Conservation (phyloP, 2,329 filamentous ascomycete genomes). For the Epichloe typhina region DNA sequence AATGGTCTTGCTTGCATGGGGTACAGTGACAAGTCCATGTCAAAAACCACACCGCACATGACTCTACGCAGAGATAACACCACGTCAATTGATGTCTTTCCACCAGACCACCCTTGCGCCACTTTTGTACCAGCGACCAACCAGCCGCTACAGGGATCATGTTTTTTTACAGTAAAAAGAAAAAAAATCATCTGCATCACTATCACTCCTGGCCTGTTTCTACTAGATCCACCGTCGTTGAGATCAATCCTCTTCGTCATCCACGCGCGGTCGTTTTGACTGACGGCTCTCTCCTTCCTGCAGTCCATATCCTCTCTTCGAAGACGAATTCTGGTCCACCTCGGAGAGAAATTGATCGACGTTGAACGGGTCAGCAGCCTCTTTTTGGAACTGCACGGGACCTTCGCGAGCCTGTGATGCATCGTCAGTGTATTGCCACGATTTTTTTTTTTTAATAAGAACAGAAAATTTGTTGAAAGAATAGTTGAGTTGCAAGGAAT, state of each 20-base stretch:
- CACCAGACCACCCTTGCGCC: not conserved
- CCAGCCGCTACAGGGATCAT: not conserved
- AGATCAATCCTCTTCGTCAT: conserved; percentile 48
- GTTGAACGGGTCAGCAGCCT: conserved; percentile 73
- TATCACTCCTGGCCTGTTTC: not conserved
- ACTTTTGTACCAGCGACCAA: not conserved
- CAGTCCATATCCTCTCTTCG: conserved; percentile 65
- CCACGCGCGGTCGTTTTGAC: conserved; percentile 64
- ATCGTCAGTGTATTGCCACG: conserved; percentile 17
- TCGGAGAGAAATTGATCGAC: conserved; percentile 89
- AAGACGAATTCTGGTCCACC: conserved; percentile 47
- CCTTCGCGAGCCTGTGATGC: conserved; percentile 57
- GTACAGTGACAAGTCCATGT: no score
- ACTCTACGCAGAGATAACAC: no score
- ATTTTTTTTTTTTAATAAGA: not conserved
- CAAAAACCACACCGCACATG: no score
- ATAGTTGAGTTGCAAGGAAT: not conserved
- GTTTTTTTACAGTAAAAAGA: not conserved
- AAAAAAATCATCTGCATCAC: no score
- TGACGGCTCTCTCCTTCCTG: conserved; percentile 48
- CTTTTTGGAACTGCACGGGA: conserved; percentile 93
- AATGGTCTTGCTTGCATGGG: no score
- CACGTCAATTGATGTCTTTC: not conserved
- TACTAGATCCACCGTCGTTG: conserved; percentile 1
- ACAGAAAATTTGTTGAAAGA: not conserved